Conservation (phyloP, 495 filamentous ascomycete species). For the Acidiella bohemica region DNA sequence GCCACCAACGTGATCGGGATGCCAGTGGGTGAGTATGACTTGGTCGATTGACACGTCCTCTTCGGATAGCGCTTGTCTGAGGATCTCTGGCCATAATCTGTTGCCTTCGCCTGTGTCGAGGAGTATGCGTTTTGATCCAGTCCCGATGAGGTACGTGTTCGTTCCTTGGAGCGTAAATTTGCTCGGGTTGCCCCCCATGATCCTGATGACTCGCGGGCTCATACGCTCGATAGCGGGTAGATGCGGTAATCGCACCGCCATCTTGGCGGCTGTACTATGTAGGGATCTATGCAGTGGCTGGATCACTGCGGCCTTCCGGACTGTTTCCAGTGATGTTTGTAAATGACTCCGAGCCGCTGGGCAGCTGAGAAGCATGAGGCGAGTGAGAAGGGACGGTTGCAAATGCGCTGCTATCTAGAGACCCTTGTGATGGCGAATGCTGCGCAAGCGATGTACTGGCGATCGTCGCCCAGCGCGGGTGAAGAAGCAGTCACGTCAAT, state of each 20-base stretch:
- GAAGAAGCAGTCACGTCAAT: too few species aligned
- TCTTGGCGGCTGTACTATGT: slow-evolving; percentile 6
- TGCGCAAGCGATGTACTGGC: too few species aligned
- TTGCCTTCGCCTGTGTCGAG: slow-evolving; percentile 32
- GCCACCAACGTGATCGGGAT: slow-evolving; percentile 71
- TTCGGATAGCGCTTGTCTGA: slow-evolving; percentile 47
- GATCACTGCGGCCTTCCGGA: too few species aligned
- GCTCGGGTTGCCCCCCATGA: slow-evolving; percentile 31
- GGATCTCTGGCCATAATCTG: slow-evolving; percentile 38
- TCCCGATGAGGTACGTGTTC: slow-evolving; percentile 32
- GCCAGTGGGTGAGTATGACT: slow-evolving; percentile 79
- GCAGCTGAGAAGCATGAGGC: too few species aligned
- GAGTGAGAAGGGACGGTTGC: too few species aligned
- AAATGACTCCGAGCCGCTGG: too few species aligned
- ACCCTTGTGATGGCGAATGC: too few species aligned
- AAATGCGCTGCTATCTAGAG: too few species aligned
- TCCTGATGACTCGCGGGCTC: slow-evolving; percentile 26
- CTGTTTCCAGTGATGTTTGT: too few species aligned
- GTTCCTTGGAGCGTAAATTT: slow-evolving; percentile 34
- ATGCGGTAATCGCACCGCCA: slow-evolving; percentile 22
- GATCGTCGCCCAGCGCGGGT: too few species aligned
- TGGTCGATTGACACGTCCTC: slow-evolving; percentile 52
- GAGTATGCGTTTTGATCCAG: slow-evolving; percentile 24
- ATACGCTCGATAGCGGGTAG: slow-evolving; percentile 26
- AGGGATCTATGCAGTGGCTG: too few species aligned